Evolutionary conservation across 1,139 yeast genomes (phyloP).

Genomic region (Pichia inconspicua): DNA sequence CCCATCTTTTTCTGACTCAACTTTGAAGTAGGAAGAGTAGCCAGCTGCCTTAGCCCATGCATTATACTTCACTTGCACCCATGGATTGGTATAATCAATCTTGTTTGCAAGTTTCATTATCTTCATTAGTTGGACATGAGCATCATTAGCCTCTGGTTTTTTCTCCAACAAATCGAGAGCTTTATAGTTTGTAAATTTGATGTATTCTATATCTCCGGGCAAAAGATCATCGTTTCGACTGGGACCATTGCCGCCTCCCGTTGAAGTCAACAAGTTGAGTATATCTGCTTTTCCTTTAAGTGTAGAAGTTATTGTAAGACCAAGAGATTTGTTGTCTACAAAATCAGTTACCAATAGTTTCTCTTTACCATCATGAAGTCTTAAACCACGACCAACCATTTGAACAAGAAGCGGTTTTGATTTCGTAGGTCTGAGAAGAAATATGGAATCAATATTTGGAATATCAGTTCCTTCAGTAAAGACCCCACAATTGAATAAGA

Average conservation of each 20-base stretch:
- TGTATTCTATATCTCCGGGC: slow-evolving; percentile 21
- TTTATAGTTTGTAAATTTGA: slow-evolving; percentile 22
- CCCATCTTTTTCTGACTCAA: slow-evolving; percentile 3
- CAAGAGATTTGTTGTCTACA: slow-evolving; percentile 51
- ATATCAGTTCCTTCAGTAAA: slow-evolving; percentile 95
- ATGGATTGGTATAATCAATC: background rate
- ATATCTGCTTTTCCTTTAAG: slow-evolving; percentile 38
- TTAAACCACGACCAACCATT: slow-evolving; percentile 87
- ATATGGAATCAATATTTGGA: slow-evolving; percentile 77
- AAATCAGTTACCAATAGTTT: slow-evolving; percentile 74
- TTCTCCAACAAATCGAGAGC: slow-evolving; percentile 20
- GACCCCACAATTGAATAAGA: slow-evolving; percentile 79
- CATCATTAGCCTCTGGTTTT: slow-evolving; percentile 21
- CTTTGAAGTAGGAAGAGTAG: slow-evolving; percentile 5
- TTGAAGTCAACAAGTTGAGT: slow-evolving; percentile 8
- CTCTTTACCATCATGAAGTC: slow-evolving; percentile 53
- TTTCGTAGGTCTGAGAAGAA: slow-evolving; percentile 74
- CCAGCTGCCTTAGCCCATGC: slow-evolving; percentile 11
- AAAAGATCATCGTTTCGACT: slow-evolving; percentile 9
- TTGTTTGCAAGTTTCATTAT: slow-evolving; percentile 4
- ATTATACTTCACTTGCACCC: slow-evolving; percentile 8
- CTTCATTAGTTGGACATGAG: slow-evolving; percentile 3
- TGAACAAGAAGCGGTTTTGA: slow-evolving; percentile 69
- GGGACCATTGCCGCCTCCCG: slow-evolving; percentile 1
- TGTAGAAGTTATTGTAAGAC: slow-evolving; percentile 56